Evolutionary conservation across 2,329 filamentous ascomycete genomes (phyloP).

Genomic region (Cyclaneusma minus): DNA sequence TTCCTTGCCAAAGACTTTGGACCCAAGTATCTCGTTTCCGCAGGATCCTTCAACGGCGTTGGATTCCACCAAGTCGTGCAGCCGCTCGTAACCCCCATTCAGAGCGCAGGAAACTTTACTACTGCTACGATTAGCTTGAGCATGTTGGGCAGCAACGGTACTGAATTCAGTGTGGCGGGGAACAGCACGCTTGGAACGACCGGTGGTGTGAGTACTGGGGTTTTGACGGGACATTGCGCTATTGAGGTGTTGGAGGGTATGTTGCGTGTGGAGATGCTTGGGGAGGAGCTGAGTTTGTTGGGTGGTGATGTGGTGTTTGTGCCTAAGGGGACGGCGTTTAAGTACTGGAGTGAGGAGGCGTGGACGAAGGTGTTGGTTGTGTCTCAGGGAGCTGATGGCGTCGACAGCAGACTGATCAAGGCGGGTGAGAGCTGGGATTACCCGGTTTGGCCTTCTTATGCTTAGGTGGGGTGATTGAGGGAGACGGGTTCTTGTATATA

Average conservation of each 20-base stretch:
- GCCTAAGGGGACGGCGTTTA: conserved; percentile 18
- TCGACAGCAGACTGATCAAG: conserved; percentile 9
- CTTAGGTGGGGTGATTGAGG: too few relatives aligned
- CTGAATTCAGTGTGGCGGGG: too few relatives aligned
- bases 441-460: conserved; percentile 9
- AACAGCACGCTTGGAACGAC: conserved; percentile 9
- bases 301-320: conserved; percentile 24
- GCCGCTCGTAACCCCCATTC: conserved; percentile 24
- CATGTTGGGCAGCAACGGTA: conserved; percentile 5
- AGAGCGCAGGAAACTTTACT: conserved; percentile 26
- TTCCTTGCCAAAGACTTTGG: conserved; percentile 30
- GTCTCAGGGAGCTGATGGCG: conserved; percentile 5
- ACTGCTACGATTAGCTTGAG: conserved; percentile 26
- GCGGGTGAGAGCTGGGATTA: conserved; percentile 6
- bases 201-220: conserved; percentile 11
- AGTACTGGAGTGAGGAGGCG: conserved; percentile 18
- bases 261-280: conserved; percentile 19
- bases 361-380: conserved; percentile 11
- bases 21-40: conserved; percentile 25
- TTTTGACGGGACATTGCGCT: conserved; percentile 18
- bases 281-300: conserved; percentile 15
- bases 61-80: conserved; percentile 26
- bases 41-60: too few relatives aligned
- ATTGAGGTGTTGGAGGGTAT: conserved; percentile 24
- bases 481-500: too few relatives aligned